Percentiles rank a stretch among this genome's conserved stretches.
Conservation (phyloP, 1,139 yeast species). For the Taphrina betulina region DNA sequence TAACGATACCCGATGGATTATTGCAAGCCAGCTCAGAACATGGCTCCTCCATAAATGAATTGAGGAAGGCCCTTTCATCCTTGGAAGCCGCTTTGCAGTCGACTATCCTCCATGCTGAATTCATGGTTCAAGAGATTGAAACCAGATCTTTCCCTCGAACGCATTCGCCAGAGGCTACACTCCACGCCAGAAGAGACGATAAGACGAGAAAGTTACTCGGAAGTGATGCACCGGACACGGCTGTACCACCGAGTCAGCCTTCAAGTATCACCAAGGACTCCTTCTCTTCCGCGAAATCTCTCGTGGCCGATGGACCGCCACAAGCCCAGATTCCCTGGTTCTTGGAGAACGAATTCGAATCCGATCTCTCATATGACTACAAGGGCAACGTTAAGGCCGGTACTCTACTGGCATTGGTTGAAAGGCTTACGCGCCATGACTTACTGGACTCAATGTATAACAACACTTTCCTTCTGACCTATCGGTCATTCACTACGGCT, state of each 20-base stretch:
- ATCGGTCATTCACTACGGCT: slow-evolving; percentile 72
- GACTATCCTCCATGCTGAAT: slow-evolving; percentile 29
- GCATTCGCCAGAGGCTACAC: slow-evolving; percentile 13
- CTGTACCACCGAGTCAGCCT: neutral
- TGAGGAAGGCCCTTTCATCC: slow-evolving; percentile 32
- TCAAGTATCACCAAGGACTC: neutral
- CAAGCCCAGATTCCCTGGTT: slow-evolving; percentile 63
- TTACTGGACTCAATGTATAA: slow-evolving; percentile 66
- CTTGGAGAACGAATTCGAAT: slow-evolving; percentile 74
- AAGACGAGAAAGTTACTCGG: slow-evolving; percentile 36
- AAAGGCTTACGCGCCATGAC: slow-evolving; percentile 80
- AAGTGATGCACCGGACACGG: slow-evolving; percentile 25
- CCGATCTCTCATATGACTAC: slow-evolving; percentile 66
- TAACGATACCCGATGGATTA: slow-evolving; percentile 47
- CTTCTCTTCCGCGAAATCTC: neutral
- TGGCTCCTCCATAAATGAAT: neutral
- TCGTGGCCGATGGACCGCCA: slow-evolving; percentile 40
- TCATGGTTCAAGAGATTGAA: slow-evolving; percentile 35
- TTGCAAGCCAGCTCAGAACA: no score
- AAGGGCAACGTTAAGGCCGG: slow-evolving; percentile 84
- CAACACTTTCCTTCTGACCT: slow-evolving; percentile 69
- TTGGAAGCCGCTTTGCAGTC: slow-evolving; percentile 32
- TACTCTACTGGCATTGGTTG: slow-evolving; percentile 72
- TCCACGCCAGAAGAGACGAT: slow-evolving; percentile 4
- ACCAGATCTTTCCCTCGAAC: no score